These are phyloP conservation scores for Escovopsis weberi DNA, from an alignment of 2,329 filamentous ascomycete species.

Conservation along the genomic window DNA sequence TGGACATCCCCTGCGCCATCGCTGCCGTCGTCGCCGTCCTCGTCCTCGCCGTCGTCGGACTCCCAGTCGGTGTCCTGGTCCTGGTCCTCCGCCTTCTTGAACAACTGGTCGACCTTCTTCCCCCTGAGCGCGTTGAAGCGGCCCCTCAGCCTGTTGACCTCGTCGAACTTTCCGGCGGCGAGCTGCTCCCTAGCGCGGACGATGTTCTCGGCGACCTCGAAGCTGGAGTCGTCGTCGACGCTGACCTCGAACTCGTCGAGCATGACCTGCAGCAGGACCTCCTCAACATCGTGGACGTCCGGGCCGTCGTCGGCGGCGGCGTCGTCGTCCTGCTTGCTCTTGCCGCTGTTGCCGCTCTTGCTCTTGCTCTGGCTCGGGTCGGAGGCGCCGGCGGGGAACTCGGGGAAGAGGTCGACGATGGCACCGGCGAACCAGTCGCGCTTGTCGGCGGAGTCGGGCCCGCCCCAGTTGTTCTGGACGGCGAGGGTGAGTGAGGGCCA, in stretches of 20 bases:
- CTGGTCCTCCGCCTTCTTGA: constrained; percentile 38
- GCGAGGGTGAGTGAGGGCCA: constrained; percentile 84
- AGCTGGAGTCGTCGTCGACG: constrained; percentile 77
- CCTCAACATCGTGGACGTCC: constrained; percentile 68
- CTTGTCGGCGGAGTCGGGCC: constrained; percentile 69
- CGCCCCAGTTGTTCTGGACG: constrained; percentile 78
- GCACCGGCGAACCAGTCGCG: constrained; percentile 93
- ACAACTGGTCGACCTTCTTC: constrained; percentile 38
- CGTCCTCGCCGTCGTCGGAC: constrained; percentile 43
- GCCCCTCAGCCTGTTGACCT: constrained; percentile 47
- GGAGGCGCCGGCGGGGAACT: constrained; percentile 36
- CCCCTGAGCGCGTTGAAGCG: constrained; percentile 49
- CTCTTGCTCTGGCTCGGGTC: constrained; percentile 6
- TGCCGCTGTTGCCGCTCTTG: too few species aligned
- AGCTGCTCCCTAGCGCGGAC: constrained; percentile 52
- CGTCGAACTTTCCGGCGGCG: constrained; percentile 48
- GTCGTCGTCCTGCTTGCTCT: constrained; percentile 3
- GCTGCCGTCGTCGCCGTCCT: constrained; percentile 41
- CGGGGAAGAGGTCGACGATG: constrained; percentile 64
- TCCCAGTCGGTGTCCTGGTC: constrained; percentile 49
- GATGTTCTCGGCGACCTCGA: constrained; percentile 58
- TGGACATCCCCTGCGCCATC: constrained; percentile 35
- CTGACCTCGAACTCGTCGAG: constrained; percentile 90
- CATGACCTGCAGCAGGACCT: constrained; percentile 78
- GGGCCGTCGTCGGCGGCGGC: constrained; percentile 30